Percentiles rank a stretch among this genome's conserved stretches.
Evolutionary conservation across 768 basidiomycete genomes (phyloP).

Genomic region (Auricularia heimuer): DNA sequence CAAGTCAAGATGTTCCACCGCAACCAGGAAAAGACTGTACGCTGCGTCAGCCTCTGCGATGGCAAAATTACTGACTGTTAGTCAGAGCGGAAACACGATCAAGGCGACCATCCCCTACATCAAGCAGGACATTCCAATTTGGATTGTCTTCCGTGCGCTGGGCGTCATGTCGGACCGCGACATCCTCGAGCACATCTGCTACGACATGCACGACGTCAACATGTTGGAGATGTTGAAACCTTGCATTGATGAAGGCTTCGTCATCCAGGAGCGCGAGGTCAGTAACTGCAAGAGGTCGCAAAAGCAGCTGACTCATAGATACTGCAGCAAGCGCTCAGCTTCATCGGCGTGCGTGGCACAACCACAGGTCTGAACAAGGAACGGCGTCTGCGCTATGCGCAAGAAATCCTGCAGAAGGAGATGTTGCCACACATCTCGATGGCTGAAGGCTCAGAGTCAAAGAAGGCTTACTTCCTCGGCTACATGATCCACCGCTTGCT

Average conservation of each 20-base stretch:
- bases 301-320: constrained; percentile 9
- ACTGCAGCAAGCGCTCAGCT: constrained; percentile 69
- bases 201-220: constrained; percentile 91
- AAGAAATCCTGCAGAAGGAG: constrained; percentile 97
- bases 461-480: constrained; percentile 99
- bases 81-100: constrained; percentile 81
- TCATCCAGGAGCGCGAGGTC: constrained; percentile 94
- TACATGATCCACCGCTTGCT: constrained; percentile 98
- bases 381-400: constrained; percentile 89
- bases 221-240: constrained; percentile 98
- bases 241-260: constrained; percentile 96
- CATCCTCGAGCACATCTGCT: constrained; percentile 96
- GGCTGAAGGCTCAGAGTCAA: constrained; percentile 90
- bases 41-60: constrained; percentile 20
- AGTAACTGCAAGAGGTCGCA: constrained; percentile 9
- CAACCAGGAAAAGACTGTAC: constrained; percentile 78
- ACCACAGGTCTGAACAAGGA: constrained; percentile 87
- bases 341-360: constrained; percentile 96
- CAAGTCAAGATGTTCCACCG: constrained; percentile 96
- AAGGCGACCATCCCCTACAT: constrained; percentile 97
- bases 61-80: constrained; percentile 11
- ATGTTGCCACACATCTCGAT: constrained; percentile 97
- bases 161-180: constrained; percentile 97
- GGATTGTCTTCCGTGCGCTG: constrained; percentile 96
- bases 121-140: constrained; percentile 95